Evolutionary conservation across 306 rosid species (phyloP), one percentile per base, ranked within the genome.

Genomic region (Prosopis cineraria): DNA sequence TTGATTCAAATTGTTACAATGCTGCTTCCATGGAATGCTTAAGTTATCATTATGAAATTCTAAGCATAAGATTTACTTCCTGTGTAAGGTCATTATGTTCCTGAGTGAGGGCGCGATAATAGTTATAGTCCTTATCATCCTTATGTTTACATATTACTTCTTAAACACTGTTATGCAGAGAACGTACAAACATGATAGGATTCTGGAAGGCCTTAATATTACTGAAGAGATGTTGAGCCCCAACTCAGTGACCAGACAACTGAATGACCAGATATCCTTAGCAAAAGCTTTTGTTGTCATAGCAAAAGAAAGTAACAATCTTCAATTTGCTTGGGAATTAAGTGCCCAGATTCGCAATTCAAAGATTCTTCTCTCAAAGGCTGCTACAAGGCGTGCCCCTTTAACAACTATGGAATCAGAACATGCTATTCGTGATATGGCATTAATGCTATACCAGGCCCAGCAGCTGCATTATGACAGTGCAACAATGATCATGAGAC

Each of bases 261-360:
- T 93, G 16, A 93, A 77, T 80, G 98, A 93, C 78, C 98, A 90
- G 83, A 88, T 93, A 82, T 85, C 91, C 84, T 87, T 93, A 27
- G 98, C 98, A 34, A 93, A 93, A 87, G 94, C 96, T 33, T 93
- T 93, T 58, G 91, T 91, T 45, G 98, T 91, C 70, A 93, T 93
- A 43, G 98, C 96, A 31, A 93, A 93, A 79, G 96, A 93, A 74
- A 93, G 90, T 58, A 93, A 86, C 74, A 93, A 93, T 83, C 92
- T 87, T 69, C 98, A 93, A 82, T 93, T 93, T 91, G 98, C 98
- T 31, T 93, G 98, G 98, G 98, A 93, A 34, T 78, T 93, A 50
- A 93, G 98, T 84, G 94, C 98, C 24, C 96, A 93, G 84, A 93
- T 93, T 82, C 94, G 96, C 56, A 91, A 84, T 85, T 93, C 91